These are phyloP conservation scores for Kalmusia sp. DNA, from an alignment of 2,329 filamentous ascomycete species.

Conservation along the genomic window DNA sequence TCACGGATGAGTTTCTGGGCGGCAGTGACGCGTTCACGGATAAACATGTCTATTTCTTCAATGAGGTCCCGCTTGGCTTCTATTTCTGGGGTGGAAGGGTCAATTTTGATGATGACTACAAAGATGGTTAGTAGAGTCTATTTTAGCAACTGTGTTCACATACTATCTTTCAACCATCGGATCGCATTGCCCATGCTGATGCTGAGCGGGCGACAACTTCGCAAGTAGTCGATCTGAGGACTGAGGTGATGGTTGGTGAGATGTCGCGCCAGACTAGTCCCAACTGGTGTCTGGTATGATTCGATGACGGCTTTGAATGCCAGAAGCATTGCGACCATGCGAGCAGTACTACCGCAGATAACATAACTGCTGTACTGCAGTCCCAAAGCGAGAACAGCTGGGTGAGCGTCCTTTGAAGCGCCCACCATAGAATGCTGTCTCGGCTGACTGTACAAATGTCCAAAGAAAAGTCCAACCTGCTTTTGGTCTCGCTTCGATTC, in stretches of 20 bases:
- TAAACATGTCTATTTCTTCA: slow-evolving; percentile 85
- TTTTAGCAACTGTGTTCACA: background rate
- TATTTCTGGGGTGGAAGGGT: slow-evolving; percentile 81
- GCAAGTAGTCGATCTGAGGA: slow-evolving; percentile 93
- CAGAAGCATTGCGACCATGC: slow-evolving; percentile 84
- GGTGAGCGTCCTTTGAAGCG: slow-evolving; percentile 77
- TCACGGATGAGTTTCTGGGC: slow-evolving; percentile 86
- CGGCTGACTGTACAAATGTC: slow-evolving; percentile 80
- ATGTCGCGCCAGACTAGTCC: slow-evolving; percentile 86
- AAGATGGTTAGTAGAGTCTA: background rate
- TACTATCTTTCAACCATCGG: slow-evolving; percentile 81
- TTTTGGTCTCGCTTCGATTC: slow-evolving; percentile 55
- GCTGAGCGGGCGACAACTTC: slow-evolving; percentile 91
- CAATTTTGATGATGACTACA: slow-evolving; percentile 80
- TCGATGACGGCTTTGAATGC: slow-evolving; percentile 93
- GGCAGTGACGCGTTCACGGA: slow-evolving; percentile 86
- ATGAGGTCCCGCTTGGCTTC: slow-evolving; percentile 82
- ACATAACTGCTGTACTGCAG: slow-evolving; percentile 90
- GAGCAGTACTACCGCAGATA: slow-evolving; percentile 86
- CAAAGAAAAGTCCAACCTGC: slow-evolving; percentile 69
- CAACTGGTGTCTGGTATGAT: slow-evolving; percentile 87
- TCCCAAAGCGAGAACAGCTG: slow-evolving; percentile 81
- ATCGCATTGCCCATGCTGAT: slow-evolving; percentile 98
- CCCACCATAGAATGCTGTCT: slow-evolving; percentile 68
- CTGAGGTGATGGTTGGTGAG: slow-evolving; percentile 90